These are phyloP conservation scores for Suillus alpinus DNA, from an alignment of 768 basidiomycete species.

Conservation along the genomic window DNA sequence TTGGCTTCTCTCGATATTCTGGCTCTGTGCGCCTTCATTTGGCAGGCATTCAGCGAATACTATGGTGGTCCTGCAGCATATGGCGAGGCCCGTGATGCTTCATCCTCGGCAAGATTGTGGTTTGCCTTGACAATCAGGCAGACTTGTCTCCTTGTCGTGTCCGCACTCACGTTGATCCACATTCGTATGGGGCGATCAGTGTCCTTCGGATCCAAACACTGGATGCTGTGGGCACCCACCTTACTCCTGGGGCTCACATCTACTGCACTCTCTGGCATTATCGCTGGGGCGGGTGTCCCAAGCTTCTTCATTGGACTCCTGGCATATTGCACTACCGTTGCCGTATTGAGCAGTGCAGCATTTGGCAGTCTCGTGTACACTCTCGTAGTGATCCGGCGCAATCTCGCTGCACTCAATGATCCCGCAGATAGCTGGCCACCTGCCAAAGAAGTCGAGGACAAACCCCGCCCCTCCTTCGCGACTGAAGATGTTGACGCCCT, in stretches of 20 bases:
- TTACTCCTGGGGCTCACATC: conserved; percentile 52
- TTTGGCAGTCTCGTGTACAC: conserved; percentile 64
- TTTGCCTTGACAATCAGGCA: conserved; percentile 64
- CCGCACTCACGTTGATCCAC: conserved; percentile 60
- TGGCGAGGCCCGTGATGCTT: conserved; percentile 45
- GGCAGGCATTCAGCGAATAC: conserved; percentile 60
- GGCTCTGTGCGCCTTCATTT: conserved; percentile 60
- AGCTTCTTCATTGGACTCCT: conserved; percentile 61
- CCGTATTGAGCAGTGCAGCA: conserved; percentile 47
- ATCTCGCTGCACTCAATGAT: conserved; percentile 54
- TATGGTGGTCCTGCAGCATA: conserved; percentile 43
- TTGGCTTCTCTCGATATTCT: conserved; percentile 64
- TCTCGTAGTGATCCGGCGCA: conserved; percentile 62
- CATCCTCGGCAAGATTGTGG: conserved; percentile 64
- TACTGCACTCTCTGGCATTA: conserved; percentile 54
- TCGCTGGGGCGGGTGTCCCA: conserved; percentile 51
- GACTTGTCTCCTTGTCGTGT: conserved; percentile 63
- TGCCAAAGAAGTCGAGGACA: conserved; percentile 46
- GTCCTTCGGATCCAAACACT: conserved; percentile 66
- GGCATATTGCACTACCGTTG: conserved; percentile 53
- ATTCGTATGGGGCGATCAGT: conserved; percentile 69
- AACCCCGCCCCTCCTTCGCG: conserved; percentile 59
- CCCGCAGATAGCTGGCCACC: conserved; percentile 61
- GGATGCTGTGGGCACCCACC: conserved; percentile 72
- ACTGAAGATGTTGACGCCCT: conserved; percentile 73